These are phyloP conservation scores for Albizia julibrissin DNA, from an alignment of 306 rosid species.

Conservation along the genomic window DNA sequence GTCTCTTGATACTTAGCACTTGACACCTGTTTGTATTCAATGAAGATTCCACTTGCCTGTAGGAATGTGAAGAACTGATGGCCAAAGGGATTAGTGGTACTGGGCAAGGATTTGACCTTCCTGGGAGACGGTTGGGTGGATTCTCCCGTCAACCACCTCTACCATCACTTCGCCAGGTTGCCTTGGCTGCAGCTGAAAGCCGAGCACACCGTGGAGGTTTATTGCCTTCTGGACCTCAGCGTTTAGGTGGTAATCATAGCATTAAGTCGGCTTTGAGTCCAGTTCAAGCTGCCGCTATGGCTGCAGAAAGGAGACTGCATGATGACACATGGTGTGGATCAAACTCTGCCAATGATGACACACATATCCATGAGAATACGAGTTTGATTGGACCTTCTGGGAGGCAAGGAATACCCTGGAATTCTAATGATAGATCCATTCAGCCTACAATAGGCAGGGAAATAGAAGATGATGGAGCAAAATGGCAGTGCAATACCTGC, in stretches of 20 bases:
- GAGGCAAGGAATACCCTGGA: slow-evolving; percentile 17
- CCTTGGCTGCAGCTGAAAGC: slow-evolving; percentile 60
- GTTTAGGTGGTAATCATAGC: slow-evolving; percentile 54
- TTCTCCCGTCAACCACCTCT: slow-evolving; percentile 43
- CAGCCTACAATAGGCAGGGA: slow-evolving; percentile 24
- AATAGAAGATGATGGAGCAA: slow-evolving; percentile 31
- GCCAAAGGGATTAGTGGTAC: slow-evolving; percentile 53
- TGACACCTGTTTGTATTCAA: slow-evolving; percentile 4
- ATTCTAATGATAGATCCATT: slow-evolving; percentile 17
- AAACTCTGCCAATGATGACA: slow-evolving; percentile 33
- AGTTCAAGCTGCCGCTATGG: slow-evolving; percentile 70
- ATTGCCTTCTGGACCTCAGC: slow-evolving; percentile 58
- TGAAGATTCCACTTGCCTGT: slow-evolving; percentile 23
- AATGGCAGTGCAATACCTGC: slow-evolving; percentile 55
- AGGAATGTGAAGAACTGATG: slow-evolving; percentile 66
- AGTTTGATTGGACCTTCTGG: slow-evolving; percentile 38
- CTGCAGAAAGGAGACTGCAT: slow-evolving; percentile 64
- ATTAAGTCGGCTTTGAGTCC: slow-evolving; percentile 60
- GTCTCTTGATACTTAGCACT: background rate
- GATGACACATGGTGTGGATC: slow-evolving; percentile 75
- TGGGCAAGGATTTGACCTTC: slow-evolving; percentile 54
- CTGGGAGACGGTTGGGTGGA: slow-evolving; percentile 62
- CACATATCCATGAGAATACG: slow-evolving; percentile 26
- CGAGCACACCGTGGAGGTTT: slow-evolving; percentile 49
- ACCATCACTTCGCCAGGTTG: slow-evolving; percentile 44